phyloP scores from a whole-genome alignment of 2,329 filamentous ascomycete genomes.

The Cladosporium colombiae region DNA sequence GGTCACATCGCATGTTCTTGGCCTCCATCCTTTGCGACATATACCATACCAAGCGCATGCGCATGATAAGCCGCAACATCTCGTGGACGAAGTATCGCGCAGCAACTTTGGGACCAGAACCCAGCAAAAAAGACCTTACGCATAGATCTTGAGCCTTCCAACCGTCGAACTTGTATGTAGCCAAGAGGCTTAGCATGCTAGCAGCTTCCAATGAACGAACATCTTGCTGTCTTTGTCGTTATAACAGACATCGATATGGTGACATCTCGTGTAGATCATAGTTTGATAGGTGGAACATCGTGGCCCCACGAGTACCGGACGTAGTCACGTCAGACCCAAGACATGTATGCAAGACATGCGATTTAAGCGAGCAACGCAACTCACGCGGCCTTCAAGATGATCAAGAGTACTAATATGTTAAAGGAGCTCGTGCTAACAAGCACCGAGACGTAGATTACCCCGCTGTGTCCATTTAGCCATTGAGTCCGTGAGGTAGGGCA shows the following conservation, averaged over 20 bases:
- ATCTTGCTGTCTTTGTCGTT: not conserved
- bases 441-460: not conserved
- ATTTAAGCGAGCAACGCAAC: not conserved
- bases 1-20: not conserved
- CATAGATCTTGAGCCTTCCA: not conserved
- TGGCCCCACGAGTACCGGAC: not conserved
- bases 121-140: not conserved
- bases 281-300: not conserved
- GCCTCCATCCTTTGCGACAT: not conserved
- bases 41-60: not conserved
- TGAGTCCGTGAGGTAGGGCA: not conserved
- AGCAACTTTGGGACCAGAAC: not conserved
- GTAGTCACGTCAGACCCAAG: not conserved
- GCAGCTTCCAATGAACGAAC: not conserved
- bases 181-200: not conserved
- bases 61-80: not conserved
- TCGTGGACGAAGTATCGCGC: not conserved
- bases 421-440: not conserved
- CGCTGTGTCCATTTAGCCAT: not conserved
- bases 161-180: not conserved
- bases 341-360: not conserved
- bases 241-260: not conserved
- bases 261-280: not conserved
- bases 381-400: not conserved
- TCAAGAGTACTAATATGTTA: not conserved